These are phyloP conservation scores for Candida sp. DNA, from an alignment of 1,139 yeast species.

Conservation along the genomic window DNA sequence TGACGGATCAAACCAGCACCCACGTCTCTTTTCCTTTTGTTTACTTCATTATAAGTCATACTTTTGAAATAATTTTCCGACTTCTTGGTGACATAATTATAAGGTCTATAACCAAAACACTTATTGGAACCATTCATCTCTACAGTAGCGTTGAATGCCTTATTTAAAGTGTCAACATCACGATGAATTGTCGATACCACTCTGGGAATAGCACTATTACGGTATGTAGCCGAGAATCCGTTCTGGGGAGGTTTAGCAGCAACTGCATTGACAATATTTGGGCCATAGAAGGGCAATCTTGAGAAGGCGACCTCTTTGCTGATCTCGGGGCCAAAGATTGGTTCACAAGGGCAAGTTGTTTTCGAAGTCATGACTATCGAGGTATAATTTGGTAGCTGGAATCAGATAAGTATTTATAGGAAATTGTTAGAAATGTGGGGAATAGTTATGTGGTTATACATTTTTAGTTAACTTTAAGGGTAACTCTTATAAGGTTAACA, in stretches of 20 bases:
- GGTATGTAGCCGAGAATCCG: constrained; percentile 16
- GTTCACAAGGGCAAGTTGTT: constrained; percentile 2
- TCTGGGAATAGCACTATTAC: constrained; percentile 11
- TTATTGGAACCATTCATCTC: constrained; percentile 12
- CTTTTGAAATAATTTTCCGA: constrained; percentile 11
- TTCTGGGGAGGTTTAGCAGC: constrained; percentile 14
- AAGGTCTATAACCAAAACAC: constrained; percentile 20
- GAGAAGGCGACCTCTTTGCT: constrained; percentile 1
- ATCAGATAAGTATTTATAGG: not conserved
- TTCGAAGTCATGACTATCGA: constrained; percentile 1
- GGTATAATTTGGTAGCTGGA: too few relatives aligned
- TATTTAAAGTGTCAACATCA: constrained; percentile 20
- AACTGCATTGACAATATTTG: constrained; percentile 1
- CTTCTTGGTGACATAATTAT: constrained; percentile 14
- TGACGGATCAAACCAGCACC: constrained; percentile 23
- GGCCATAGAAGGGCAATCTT: constrained; percentile 2
- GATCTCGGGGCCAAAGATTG: not conserved
- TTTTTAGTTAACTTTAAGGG: too few relatives aligned
- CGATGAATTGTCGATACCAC: constrained; percentile 30
- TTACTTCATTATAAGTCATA: constrained; percentile 9
- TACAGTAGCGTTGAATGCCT: constrained; percentile 18
- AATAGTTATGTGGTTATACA: not conserved
- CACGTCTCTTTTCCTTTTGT: constrained; percentile 11
- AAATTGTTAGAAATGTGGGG: not conserved
- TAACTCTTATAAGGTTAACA: not conserved